Evolutionary conservation across 1,284 basidiomycete genomes (phyloP).

Genomic region (Uromyces viciae-fabae): DNA sequence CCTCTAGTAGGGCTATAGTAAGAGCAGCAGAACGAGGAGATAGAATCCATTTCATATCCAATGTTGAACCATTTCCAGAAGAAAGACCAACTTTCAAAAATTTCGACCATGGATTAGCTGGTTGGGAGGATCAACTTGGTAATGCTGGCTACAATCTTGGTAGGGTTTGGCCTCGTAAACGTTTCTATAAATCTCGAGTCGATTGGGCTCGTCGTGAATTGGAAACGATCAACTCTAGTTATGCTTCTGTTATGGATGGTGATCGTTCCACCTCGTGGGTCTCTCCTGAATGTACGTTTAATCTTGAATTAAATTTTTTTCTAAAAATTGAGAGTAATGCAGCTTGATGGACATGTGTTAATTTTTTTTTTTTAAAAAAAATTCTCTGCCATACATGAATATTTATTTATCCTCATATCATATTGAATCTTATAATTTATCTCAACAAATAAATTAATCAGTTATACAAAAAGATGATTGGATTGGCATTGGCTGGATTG

Average conservation of each 20-base stretch:
- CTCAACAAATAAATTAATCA: no score
- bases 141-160: conserved; percentile 48
- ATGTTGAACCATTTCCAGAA: conserved; percentile 48
- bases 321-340: not conserved
- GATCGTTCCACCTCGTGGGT: conserved; percentile 48
- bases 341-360: not conserved
- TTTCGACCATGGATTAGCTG: not conserved
- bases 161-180: not conserved
- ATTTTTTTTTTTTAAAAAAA: not conserved
- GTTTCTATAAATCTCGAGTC: conserved; percentile 35
- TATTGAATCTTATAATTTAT: no score
- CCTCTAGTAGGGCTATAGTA: no score
- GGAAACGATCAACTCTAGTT: conserved; percentile 48
- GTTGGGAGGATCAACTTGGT: conserved; percentile 34
- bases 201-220: conserved; percentile 47
- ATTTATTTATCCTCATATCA: not conserved
- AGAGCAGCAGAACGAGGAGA: conserved; percentile 46
- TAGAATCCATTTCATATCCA: conserved; percentile 48
- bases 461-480: conserved; percentile 50
- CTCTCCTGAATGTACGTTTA: conserved; percentile 48
- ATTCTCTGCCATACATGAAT: not conserved
- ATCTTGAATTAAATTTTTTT: not conserved
- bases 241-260: conserved; percentile 49
- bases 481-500: conserved; percentile 49
- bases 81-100: conserved; percentile 41